Conservation (phyloP, 768 basidiomycete species). For the Fomitopsis pulvina region DNA sequence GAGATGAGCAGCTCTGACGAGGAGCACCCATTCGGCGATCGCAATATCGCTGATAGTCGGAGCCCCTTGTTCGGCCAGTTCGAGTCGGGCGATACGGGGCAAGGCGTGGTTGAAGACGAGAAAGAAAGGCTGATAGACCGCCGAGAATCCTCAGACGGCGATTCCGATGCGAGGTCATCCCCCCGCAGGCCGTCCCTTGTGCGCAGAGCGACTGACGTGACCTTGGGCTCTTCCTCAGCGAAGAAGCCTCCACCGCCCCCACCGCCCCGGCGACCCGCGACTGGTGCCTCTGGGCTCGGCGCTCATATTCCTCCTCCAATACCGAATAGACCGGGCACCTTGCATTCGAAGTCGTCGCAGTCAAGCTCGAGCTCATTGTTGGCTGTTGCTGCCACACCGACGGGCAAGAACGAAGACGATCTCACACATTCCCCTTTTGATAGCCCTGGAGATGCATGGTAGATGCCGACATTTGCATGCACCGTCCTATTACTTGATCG, state of each 20-base stretch:
- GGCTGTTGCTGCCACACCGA: constrained; percentile 33
- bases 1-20: constrained; percentile 27
- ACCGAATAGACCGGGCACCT: constrained; percentile 14
- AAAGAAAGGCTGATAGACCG: constrained; percentile 11
- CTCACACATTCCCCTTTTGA: constrained; percentile 52
- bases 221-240: constrained; percentile 4
- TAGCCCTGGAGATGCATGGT: constrained; percentile 40
- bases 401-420: constrained; percentile 8
- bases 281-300: constrained; percentile 5
- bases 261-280: constrained; percentile 23
- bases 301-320: constrained; percentile 9
- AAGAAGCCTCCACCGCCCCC: constrained; percentile 25
- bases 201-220: constrained; percentile 8
- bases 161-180: constrained; percentile 24
- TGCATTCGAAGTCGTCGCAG: constrained; percentile 14
- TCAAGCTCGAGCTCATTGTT: constrained; percentile 29
- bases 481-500: no score
- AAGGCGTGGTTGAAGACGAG: constrained; percentile 22
- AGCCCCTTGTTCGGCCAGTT: constrained; percentile 41
- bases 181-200: background rate
- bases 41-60: constrained; percentile 33
- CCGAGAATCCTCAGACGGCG: constrained; percentile 32
- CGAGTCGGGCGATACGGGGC: constrained; percentile 38
- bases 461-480: no score
- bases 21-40: constrained; percentile 40